Conservation (phyloP, 2,329 filamentous ascomycete genomes). For the Aspergillus pseudoviridinutans region DNA sequence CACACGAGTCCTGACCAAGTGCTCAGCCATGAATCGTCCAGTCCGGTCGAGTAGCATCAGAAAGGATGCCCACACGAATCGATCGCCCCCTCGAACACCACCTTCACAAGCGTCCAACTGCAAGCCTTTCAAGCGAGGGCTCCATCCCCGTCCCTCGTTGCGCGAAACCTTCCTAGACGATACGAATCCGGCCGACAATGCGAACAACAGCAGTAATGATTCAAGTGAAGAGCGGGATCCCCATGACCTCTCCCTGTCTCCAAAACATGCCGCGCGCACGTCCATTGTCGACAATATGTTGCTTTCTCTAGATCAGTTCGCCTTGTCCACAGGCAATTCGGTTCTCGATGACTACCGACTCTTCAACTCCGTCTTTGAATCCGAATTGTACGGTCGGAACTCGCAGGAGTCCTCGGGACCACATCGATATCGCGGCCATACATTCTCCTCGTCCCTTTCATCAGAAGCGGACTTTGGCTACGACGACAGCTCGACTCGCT, state of each 20-base stretch:
- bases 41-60: constrained; percentile 15
- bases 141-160: constrained; percentile 30
- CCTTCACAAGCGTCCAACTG: constrained; percentile 33
- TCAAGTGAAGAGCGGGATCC: constrained; percentile 41
- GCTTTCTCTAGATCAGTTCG: constrained; percentile 82
- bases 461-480: constrained; percentile 51
- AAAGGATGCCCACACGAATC: constrained; percentile 21
- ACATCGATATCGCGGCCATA: constrained; percentile 53
- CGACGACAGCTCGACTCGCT: constrained; percentile 38
- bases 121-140: constrained; percentile 25
- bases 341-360: constrained; percentile 35
- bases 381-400: constrained; percentile 31
- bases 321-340: constrained; percentile 36
- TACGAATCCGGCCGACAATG: constrained; percentile 28
- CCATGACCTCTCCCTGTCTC: constrained; percentile 80
- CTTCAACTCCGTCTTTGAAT: constrained; percentile 39
- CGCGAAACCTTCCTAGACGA: constrained; percentile 41
- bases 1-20: not conserved
- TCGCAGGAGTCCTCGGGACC: constrained; percentile 29
- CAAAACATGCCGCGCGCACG: constrained; percentile 73
- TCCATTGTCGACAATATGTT: constrained; percentile 96
- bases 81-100: constrained; percentile 40
- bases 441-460: constrained; percentile 57
- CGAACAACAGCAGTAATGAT: constrained; percentile 30
- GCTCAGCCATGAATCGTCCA: constrained; percentile 10